Evolutionary conservation across 352 stramenopile species (phyloP).

Genomic region (Phytophthora constricta): DNA sequence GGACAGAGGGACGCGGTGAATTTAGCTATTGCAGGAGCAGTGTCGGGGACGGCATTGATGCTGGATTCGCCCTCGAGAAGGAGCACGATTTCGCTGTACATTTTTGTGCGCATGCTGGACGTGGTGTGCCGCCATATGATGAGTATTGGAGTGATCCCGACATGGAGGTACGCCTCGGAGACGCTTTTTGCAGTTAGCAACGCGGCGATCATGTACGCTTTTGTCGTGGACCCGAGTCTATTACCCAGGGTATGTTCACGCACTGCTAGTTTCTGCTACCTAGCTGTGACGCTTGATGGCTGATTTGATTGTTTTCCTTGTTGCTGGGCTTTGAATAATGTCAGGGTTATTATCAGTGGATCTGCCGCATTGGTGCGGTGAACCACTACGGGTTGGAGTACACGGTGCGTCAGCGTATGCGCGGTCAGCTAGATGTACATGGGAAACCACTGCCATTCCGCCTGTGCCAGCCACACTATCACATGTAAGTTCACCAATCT

Average conservation of each 20-base stretch:
- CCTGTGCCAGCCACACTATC: slow-evolving; percentile 85
- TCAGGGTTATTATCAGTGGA: slow-evolving; percentile 88
- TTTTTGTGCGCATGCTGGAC: slow-evolving; percentile 88
- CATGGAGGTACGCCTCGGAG: slow-evolving; percentile 75
- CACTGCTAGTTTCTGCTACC: not conserved
- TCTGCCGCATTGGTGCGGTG: slow-evolving; percentile 73
- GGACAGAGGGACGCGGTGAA: slow-evolving; percentile 59
- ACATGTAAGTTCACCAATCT: slow-evolving; percentile 62
- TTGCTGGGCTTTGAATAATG: not conserved
- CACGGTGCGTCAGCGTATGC: slow-evolving; percentile 64
- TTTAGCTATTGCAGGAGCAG: slow-evolving; percentile 69
- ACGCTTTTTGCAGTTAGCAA: slow-evolving; percentile 80
- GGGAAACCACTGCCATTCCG: slow-evolving; percentile 63
- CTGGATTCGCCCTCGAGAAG: slow-evolving; percentile 71
- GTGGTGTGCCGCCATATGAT: slow-evolving; percentile 77
- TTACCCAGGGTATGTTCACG: slow-evolving; percentile 77
- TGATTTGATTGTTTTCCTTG: not conserved
- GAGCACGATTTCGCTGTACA: slow-evolving; percentile 82
- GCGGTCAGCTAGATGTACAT: slow-evolving; percentile 47
- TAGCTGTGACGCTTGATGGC: not conserved
- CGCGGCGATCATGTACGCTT: slow-evolving; percentile 81
- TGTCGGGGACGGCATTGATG: slow-evolving; percentile 74
- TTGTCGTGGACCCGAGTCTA: slow-evolving; percentile 69
- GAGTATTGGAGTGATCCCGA: slow-evolving; percentile 54
- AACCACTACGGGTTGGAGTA: slow-evolving; percentile 80